Conservation (phyloP, 495 filamentous ascomycete genomes). For the Parmelia sp. region DNA sequence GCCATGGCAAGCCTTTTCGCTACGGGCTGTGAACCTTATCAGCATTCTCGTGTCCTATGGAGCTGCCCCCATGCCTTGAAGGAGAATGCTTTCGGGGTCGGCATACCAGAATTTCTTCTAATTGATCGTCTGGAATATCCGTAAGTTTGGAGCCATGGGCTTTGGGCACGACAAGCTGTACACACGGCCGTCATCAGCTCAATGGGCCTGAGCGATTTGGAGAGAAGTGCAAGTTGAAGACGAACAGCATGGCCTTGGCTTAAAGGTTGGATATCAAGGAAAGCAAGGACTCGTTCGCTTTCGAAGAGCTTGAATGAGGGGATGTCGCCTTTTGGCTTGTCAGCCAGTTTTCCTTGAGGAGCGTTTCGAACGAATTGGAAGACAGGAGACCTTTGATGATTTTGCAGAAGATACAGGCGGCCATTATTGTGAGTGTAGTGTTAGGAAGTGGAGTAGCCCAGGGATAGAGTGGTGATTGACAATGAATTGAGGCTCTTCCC, state of each 20-base stretch:
- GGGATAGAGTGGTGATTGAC: no score
- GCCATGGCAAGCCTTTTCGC: constrained; percentile 81
- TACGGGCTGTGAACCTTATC: constrained; percentile 52
- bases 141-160: constrained; percentile 86
- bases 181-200: background rate
- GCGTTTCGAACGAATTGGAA: background rate
- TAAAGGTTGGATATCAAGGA: constrained; percentile 91
- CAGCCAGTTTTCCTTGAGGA: constrained; percentile 5
- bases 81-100: background rate
- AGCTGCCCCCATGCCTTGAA: background rate
- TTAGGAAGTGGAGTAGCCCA: background rate
- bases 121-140: constrained; percentile 86
- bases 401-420: constrained; percentile 93
- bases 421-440: constrained; percentile 23
- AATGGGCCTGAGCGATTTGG: background rate
- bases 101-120: constrained; percentile 74
- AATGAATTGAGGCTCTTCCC: no score
- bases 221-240: background rate
- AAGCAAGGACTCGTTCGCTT: constrained; percentile 85
- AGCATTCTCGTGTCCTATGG: background rate
- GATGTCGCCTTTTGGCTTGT: constrained; percentile 65
- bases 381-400: constrained; percentile 74
- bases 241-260: constrained; percentile 75
- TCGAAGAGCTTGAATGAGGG: constrained; percentile 94
- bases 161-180: constrained; percentile 92